These are phyloP conservation scores for Clathrospora elynae DNA, from an alignment of 2,329 filamentous ascomycete species.

Conservation along the genomic window DNA sequence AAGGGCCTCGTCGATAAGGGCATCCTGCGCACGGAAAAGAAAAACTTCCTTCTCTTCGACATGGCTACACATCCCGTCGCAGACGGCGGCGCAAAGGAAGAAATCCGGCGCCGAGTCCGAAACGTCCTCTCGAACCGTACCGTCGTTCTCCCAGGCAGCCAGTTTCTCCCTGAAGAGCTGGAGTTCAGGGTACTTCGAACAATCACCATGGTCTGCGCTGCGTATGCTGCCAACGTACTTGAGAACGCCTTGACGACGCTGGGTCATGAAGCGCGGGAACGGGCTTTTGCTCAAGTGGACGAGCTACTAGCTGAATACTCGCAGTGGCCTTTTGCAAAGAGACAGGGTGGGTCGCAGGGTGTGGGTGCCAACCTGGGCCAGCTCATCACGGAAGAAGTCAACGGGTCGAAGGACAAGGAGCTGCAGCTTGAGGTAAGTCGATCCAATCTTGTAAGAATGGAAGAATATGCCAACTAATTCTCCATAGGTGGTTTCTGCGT, in stretches of 20 bases:
- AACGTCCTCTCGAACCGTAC: constrained; percentile 93
- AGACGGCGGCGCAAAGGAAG: constrained; percentile 95
- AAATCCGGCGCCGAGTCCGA: constrained; percentile 89
- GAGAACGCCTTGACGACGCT: constrained; percentile 96
- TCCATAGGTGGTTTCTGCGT: constrained; percentile 79
- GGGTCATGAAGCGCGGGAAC: constrained; percentile 89
- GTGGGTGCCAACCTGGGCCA: constrained; percentile 92
- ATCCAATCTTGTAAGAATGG: background rate
- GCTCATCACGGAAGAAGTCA: constrained; percentile 84
- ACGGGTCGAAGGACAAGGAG: constrained; percentile 87
- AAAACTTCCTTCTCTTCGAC: constrained; percentile 98
- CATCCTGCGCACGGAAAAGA: constrained; percentile 96
- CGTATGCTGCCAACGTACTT: constrained; percentile 95
- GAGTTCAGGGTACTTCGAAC: constrained; percentile 94
- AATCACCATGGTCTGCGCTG: constrained; percentile 94
- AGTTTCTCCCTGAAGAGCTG: constrained; percentile 91
- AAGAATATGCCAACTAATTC: constrained; percentile 27
- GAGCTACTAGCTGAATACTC: constrained; percentile 95
- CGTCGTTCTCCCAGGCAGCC: constrained; percentile 81
- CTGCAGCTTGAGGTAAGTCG: constrained; percentile 85
- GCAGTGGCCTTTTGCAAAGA: constrained; percentile 93
- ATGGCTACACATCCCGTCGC: constrained; percentile 99
- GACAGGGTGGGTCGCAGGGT: constrained; percentile 74
- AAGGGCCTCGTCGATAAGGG: constrained; percentile 99
- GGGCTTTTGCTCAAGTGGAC: constrained; percentile 95